Base-by-base conservation (phyloP, 1,284 basidiomycete species). In the Tranzscheliella williamsii region DNA sequence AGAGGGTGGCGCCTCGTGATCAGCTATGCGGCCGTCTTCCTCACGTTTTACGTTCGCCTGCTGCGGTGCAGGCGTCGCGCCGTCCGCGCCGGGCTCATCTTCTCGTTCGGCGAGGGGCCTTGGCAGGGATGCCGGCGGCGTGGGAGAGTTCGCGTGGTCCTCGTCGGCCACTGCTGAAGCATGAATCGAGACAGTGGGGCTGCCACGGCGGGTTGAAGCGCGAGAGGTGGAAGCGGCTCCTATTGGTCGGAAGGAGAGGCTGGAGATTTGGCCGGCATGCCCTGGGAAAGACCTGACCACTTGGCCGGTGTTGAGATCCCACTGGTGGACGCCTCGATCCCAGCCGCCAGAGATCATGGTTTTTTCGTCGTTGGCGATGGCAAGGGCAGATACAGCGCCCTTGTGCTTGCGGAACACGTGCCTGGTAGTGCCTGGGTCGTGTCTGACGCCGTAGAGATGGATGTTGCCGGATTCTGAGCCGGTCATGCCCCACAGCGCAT, bases 261-360 rank as follows among this genome's bases (percentile, higher is more conserved):
- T 85, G 3, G 90, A 87, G 11, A 98, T 84, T 75, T 97, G 93
- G 2, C 91, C 86, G 21, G 87, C 87, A 72, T 95, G 91, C 0
- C 87, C 85, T 0, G 84, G 85, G 72, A 90, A 97, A 30, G 83
- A 85, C 34, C 92, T 85, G 5, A 87, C 83, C 24, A 82, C 81
- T 64, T 90, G 84, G 1, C 95, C 95, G 0, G 88, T 94, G 72
- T 98, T 90, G 38, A 98, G 83, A 79, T 98, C 94, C 94, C 95
- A 98, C 85, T 95, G 89, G 90, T 96, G 74, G 4, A 92, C 87
- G 55, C 89, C 86, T 4, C 90, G 88, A 75, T 98, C 95, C 93
- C 93, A 97, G 2, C 91, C 88, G 4, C 91, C 93, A 71, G 90
- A 93, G 64, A 93, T 86, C 57, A 93, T 85, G 0, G 86, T 84